These are phyloP conservation scores for Flaveria linearis DNA, from an alignment of 129 eudicot species.

Conservation along the genomic window DNA sequence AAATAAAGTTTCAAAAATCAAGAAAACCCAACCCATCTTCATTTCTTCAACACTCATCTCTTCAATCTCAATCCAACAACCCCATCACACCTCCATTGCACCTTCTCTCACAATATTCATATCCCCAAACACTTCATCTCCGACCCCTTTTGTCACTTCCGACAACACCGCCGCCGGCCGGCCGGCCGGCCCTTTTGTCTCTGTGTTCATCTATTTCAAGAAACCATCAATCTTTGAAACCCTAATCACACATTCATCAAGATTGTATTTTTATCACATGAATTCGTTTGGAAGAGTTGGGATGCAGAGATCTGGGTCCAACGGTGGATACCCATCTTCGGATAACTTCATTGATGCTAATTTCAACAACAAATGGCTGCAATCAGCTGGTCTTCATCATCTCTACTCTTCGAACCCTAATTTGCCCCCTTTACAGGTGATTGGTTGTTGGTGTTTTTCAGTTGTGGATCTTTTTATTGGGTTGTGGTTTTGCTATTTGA, in stretches of 20 bases:
- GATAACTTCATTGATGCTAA: constrained; percentile 56
- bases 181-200: constrained; percentile 35
- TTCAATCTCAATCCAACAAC: constrained; percentile 40
- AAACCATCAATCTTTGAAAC: constrained; percentile 15
- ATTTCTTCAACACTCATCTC: constrained; percentile 24
- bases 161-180: constrained; percentile 14
- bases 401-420: constrained; percentile 55
- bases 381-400: constrained; percentile 76
- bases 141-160: background rate
- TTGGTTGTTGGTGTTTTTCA: background rate
- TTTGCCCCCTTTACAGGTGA: constrained; percentile 38
- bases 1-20: constrained; percentile 25
- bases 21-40: constrained; percentile 6
- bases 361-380: constrained; percentile 69
- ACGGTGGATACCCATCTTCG: constrained; percentile 51
- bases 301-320: constrained; percentile 60
- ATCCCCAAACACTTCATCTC: background rate
- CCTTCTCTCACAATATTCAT: constrained; percentile 9
- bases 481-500: background rate
- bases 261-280: constrained; percentile 36
- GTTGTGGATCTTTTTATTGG: background rate
- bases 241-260: constrained; percentile 19
- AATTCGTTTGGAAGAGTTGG: constrained; percentile 46
- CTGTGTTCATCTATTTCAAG: constrained; percentile 6
- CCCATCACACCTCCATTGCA: constrained; percentile 28